Percentiles rank a stretch among this genome's conserved stretches.
Conservation (phyloP, 176 grass and related monocot species). For the Tillandsia leiboldiana region DNA sequence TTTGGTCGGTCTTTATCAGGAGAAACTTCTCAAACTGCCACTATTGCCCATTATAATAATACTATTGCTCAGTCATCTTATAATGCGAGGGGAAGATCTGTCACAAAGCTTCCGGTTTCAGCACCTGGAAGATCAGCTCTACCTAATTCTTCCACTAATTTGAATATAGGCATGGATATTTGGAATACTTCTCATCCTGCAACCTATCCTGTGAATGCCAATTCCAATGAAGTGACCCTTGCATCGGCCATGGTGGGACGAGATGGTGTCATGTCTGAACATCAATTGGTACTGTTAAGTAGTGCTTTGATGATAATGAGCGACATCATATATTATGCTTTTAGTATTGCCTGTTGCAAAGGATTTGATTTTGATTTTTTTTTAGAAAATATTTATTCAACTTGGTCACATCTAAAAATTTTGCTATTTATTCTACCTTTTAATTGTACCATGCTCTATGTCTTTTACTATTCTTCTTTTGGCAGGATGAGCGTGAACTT, state of each 20-base stretch:
- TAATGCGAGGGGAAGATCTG: conserved; percentile 45
- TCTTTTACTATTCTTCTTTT: conserved; percentile 21
- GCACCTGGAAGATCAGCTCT: conserved; percentile 68
- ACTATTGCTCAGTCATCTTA: conserved; percentile 34
- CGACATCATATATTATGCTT: background rate
- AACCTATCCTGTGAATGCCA: conserved; percentile 31
- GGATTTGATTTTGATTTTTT: background rate
- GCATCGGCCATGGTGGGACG: conserved; percentile 24
- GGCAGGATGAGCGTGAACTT: conserved; percentile 71
- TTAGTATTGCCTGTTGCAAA: background rate
- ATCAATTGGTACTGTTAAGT: background rate
- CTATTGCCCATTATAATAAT: conserved; percentile 15
- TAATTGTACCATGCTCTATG: background rate
- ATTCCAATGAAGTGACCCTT: conserved; percentile 29
- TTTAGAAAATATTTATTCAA: background rate
- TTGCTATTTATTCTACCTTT: conserved; percentile 8
- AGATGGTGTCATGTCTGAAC: conserved; percentile 16
- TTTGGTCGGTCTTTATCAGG: conserved; percentile 30
- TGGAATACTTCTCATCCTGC: conserved; percentile 56
- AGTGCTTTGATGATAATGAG: background rate
- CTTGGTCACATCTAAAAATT: conserved; percentile 16
- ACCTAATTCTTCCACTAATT: conserved; percentile 47
- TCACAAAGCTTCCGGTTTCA: conserved; percentile 86
- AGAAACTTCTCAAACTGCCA: conserved; percentile 41
- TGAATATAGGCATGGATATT: conserved; percentile 81